phyloP scores from a whole-genome alignment of 2,329 filamentous ascomycete species.

The Nannizzia gypsea region DNA sequence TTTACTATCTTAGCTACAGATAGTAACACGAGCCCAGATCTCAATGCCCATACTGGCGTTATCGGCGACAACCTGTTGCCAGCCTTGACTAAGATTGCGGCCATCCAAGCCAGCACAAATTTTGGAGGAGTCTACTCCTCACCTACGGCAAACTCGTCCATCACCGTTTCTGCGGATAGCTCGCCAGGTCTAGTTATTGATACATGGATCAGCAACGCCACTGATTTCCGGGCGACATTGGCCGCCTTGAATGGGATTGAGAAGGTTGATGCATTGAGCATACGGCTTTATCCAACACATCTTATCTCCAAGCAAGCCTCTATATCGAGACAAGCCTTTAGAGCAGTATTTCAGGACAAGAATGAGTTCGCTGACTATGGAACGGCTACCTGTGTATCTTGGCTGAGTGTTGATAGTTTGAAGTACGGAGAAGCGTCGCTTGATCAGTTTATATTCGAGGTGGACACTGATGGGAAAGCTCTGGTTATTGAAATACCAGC shows the following conservation, averaged over 20 bases:
- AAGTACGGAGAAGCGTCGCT: constrained; percentile 15
- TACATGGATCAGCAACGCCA: constrained; percentile 16
- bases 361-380: constrained; percentile 18
- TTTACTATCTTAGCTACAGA: constrained; percentile 24
- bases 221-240: constrained; percentile 13
- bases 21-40: constrained; percentile 12
- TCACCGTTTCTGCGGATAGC: constrained; percentile 13
- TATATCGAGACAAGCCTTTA: constrained; percentile 14
- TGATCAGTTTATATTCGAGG: constrained; percentile 19
- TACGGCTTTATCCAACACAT: constrained; percentile 12
- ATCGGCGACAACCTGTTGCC: constrained; percentile 19
- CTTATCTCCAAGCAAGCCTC: constrained; percentile 7
- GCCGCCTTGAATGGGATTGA: constrained; percentile 9
- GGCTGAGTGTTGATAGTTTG: constrained; percentile 17
- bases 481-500: constrained; percentile 15
- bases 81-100: constrained; percentile 20
- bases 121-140: constrained; percentile 20
- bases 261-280: constrained; percentile 12
- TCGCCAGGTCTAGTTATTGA: constrained; percentile 10
- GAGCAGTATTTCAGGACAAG: constrained; percentile 17
- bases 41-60: constrained; percentile 21
- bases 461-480: constrained; percentile 15
- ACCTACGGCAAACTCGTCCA: background rate
- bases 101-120: constrained; percentile 17
- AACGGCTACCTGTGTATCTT: constrained; percentile 21